Base-by-base conservation (phyloP, 306 rosid species). In the Dryas drummondii region DNA sequence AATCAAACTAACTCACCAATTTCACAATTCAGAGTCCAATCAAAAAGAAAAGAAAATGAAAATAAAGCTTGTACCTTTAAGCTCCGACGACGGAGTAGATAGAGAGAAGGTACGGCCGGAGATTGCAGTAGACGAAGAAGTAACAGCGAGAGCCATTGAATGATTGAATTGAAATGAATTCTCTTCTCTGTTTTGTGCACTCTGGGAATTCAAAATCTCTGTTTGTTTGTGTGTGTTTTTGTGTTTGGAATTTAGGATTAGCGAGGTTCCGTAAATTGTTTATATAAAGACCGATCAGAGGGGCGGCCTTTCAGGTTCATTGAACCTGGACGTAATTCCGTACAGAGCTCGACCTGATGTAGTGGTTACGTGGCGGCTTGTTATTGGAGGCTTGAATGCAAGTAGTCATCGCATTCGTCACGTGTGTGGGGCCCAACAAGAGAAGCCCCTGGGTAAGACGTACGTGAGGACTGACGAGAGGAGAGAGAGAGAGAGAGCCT, bases 131-230 rank as follows among this genome's bases (percentile, higher is more conserved):
- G 96, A 77, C 63, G 89, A 80, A 13, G 92, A 78, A 78, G 90
- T 16, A 68, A 85, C 73, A 76, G 91, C 27, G 47, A 89, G 72
- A 27, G 97, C 96, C 98, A 93, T 87, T 79, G 49, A 41, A 60
- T 17, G 66, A 60, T 11, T 32, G 57, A 53, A 53, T 14, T 15
- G 10, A 53, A 52, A 0, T 8, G 64, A 62, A 15, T 62, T 40
- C 37, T 32, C 37, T 32, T 32, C 37, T 32, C 37, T 32, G 37
- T 32, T 32, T 32, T 32, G 37, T 32, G 37, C 37, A 22, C 22
- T 22, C 22, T 22, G 22, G 1, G 48, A 62, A 0, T 5, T 42
- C 12, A n/a, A 48, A 3, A 50, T 56, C 54, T 53, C 13, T 22
- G 6, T 40, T 15, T 27, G 6, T 58, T 51, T 19, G 15, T 67